Evolutionary conservation across 306 rosid genomes (phyloP).

Genomic region (Prinsepia uniflora): DNA sequence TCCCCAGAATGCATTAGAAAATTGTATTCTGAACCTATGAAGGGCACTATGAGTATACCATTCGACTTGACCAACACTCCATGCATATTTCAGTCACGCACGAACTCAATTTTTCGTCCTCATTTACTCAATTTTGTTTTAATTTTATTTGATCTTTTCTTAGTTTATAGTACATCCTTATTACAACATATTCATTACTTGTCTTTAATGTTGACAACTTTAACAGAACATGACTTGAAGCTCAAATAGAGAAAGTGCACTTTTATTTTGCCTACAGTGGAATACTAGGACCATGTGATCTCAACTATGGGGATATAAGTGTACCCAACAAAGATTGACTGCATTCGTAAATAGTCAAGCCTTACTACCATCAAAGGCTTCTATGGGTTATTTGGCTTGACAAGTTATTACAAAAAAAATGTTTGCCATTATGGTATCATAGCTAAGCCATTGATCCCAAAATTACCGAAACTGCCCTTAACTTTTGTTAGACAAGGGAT

Average conservation of each 20-base stretch:
- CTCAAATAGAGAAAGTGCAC: neutral
- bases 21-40: neutral
- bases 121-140: neutral
- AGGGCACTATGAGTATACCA: neutral
- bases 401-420: neutral
- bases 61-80: neutral
- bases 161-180: neutral
- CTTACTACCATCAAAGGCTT: neutral
- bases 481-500: too few species aligned
- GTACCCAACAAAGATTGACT: neutral
- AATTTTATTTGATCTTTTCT: neutral
- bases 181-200: neutral
- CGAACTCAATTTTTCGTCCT: neutral
- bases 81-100: accelerated
- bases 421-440: neutral
- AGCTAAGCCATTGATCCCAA: neutral
- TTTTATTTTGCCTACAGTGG: neutral
- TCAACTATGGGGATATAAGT: accelerated
- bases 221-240: accelerated
- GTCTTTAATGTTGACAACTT: neutral
- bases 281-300: neutral
- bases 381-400: neutral
- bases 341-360: accelerated
- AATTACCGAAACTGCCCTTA: too few species aligned
- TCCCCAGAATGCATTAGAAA: neutral